A percentile compares a stretch with the other conserved stretches of the same genome.
phyloP scores from a whole-genome alignment of 257 asterid genomes.

The Fraxinus anomala region DNA sequence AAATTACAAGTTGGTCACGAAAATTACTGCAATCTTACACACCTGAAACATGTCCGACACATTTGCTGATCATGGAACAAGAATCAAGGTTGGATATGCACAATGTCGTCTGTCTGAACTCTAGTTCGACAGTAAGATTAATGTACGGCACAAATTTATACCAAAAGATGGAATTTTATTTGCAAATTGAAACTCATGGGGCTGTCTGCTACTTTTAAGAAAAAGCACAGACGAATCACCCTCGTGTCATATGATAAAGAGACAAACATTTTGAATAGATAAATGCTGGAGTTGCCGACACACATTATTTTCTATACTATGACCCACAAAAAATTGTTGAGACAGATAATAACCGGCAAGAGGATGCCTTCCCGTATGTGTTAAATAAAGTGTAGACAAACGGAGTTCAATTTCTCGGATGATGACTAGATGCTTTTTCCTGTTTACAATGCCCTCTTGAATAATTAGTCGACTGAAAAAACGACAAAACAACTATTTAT shows the following conservation, averaged over 20 bases:
- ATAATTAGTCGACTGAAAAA: not conserved
- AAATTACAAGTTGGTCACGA: not conserved
- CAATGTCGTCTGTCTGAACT: not conserved
- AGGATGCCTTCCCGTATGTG: not conserved
- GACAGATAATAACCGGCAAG: not conserved
- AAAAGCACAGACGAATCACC: slow-evolving; percentile 14
- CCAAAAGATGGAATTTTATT: too few relatives aligned
- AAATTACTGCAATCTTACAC: slow-evolving; percentile 3
- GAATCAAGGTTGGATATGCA: slow-evolving; percentile 15
- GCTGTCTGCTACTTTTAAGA: slow-evolving; percentile 15
- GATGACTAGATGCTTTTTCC: slow-evolving; percentile 22
- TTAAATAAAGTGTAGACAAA: slow-evolving; percentile 24
- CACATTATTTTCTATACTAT: not conserved
- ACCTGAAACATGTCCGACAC: slow-evolving; percentile 25
- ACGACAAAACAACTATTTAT: not conserved
- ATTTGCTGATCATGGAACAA: slow-evolving; percentile 17
- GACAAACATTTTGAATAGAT: slow-evolving; percentile 26
- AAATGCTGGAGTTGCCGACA: slow-evolving; percentile 26
- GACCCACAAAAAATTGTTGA: slow-evolving; percentile 10
- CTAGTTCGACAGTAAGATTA: not conserved
- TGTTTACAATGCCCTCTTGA: slow-evolving; percentile 1
- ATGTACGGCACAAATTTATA: not conserved
- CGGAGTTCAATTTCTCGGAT: not conserved
- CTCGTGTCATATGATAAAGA: slow-evolving; percentile 21
- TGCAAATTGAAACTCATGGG: slow-evolving; percentile 16